phyloP scores from a whole-genome alignment of 306 rosid species.

The Trifolium pratense region DNA sequence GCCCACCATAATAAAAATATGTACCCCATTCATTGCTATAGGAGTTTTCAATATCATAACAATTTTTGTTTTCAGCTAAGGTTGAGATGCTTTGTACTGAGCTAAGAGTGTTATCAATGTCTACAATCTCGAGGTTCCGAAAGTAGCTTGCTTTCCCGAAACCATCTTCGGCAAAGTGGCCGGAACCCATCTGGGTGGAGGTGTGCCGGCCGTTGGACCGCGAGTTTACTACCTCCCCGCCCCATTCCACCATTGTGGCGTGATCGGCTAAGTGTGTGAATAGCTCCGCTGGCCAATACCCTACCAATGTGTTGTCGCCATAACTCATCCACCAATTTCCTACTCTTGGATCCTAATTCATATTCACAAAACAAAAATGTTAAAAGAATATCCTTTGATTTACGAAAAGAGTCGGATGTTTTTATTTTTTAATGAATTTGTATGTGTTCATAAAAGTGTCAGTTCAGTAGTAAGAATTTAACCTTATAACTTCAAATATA shows the following conservation, averaged over 20 bases:
- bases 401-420: no score
- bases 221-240: conserved; percentile 89
- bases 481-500: background rate
- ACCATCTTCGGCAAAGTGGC: conserved; percentile 77
- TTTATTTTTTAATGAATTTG: no score
- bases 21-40: conserved; percentile 79
- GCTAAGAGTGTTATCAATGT: conserved; percentile 71
- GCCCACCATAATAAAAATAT: conserved; percentile 91
- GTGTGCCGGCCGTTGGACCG: conserved; percentile 71
- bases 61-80: conserved; percentile 74
- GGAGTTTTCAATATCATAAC: conserved; percentile 72
- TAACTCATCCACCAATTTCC: conserved; percentile 99
- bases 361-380: background rate
- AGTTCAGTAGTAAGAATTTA: background rate
- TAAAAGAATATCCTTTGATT: no score
- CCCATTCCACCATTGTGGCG: conserved; percentile 97
- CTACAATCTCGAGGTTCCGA: conserved; percentile 81
- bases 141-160: conserved; percentile 93
- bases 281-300: conserved; percentile 94
- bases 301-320: conserved; percentile 73
- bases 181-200: conserved; percentile 92
- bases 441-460: background rate
- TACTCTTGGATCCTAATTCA: conserved; percentile 67
- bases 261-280: conserved; percentile 80
- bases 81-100: conserved; percentile 65